Conservation (phyloP, 2,329 filamentous ascomycete species). For the Arthroderma sp. region DNA sequence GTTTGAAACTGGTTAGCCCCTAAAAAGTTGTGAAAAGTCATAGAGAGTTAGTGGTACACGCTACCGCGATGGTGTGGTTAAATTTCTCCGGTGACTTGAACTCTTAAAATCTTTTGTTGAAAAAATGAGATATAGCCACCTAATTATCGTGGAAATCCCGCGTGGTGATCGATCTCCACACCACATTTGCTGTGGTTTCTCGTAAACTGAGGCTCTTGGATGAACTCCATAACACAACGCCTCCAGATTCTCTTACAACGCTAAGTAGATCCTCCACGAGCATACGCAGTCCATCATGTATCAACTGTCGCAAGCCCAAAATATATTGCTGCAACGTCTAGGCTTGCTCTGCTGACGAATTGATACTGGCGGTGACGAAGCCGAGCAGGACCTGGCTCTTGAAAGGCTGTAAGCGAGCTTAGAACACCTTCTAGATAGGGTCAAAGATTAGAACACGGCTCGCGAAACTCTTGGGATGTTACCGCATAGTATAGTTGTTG, state of each 20-base stretch:
- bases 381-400: too few relatives aligned
- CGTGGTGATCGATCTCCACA: background rate
- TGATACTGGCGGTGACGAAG: background rate
- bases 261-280: background rate
- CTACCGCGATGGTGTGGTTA: background rate
- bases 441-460: background rate
- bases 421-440: too few relatives aligned
- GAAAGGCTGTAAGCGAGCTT: too few relatives aligned
- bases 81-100: background rate
- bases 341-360: constrained; percentile 3
- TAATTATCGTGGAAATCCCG: background rate
- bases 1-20: background rate
- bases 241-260: background rate
- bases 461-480: too few relatives aligned
- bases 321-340: background rate
- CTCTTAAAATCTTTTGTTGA: background rate
- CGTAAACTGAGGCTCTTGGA: background rate
- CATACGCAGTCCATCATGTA: background rate
- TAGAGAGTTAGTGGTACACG: background rate
- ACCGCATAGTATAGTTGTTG: too few relatives aligned
- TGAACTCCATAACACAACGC: background rate
- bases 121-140: background rate
- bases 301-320: background rate
- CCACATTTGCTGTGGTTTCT: background rate
- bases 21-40: background rate